Evolutionary conservation across 2,329 filamentous ascomycete species (phyloP), one percentile per base, ranked within the genome.

Genomic region (Dactylonectria estremocensis): DNA sequence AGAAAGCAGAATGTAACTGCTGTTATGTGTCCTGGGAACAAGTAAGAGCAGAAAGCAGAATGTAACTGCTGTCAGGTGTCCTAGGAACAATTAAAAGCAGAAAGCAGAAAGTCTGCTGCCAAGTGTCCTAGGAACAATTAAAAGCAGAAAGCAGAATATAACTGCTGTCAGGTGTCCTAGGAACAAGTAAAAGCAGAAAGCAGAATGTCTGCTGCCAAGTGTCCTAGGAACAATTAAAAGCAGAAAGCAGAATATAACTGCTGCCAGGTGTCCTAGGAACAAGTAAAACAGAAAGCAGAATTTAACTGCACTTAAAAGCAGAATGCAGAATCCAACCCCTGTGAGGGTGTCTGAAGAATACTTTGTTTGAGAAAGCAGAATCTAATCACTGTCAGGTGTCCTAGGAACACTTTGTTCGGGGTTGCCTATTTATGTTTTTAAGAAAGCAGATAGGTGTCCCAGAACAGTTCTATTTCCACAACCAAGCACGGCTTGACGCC

Each of bases 351-450:
- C 45, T 20, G 18, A 48, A 20, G 45, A 48, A 48, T 20, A 22
- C 18, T 48, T 20, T 22, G 3, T 20, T 20, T 18, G n/a, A 20
- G 45, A 48, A 48, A 48, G 45, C 18, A 48, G 45, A 48, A 48
- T 48, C 18, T 20, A 48, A 48, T n/a, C n/a, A 5, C 43, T 46
- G 43, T n/a, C n/a, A n/a, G n/a, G n/a, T n/a, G n/a, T n/a, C n/a
- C n/a, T n/a, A n/a, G n/a, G n/a, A n/a, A n/a, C n/a, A 49, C 46
- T 24, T 49, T 49, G 11, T 49, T 13, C 14, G 46, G 20, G 46
- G 46, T 49, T 49, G 35, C 46, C 46, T 49, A 48, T 24, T 20
- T 46, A 11, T 46, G 43, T 20, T 46, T 46, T 46, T 46, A 46
- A 46, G 43, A 46, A 20, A 46, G 43, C 43, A 46, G 43, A 46